phyloP scores from a whole-genome alignment of 768 basidiomycete genomes.

The Suillus cothurnatus region DNA sequence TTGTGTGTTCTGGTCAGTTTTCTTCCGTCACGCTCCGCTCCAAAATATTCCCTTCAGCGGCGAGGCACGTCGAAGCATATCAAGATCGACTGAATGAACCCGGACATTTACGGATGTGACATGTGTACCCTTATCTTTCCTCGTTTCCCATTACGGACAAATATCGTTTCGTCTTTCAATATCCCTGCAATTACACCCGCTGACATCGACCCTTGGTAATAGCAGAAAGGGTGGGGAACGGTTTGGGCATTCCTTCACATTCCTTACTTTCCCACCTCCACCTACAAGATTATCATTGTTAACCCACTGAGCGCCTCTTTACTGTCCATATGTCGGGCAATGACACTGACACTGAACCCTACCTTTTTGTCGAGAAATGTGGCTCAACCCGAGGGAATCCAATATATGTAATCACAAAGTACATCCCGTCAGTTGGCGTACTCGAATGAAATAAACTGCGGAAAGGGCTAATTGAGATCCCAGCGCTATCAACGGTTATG shows the following conservation, averaged over 20 bases:
- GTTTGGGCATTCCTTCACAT: conserved; percentile 21
- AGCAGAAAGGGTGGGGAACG: conserved; percentile 24
- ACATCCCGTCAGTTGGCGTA: conserved; percentile 39
- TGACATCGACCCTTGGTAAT: conserved; percentile 33
- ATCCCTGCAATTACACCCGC: conserved; percentile 10
- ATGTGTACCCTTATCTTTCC: conserved; percentile 35
- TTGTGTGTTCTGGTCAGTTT: conserved; percentile 4
- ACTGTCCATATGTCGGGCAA: conserved; percentile 23
- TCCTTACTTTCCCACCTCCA: conserved; percentile 28
- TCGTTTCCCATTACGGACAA: conserved; percentile 30
- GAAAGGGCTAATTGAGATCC: conserved; percentile 19
- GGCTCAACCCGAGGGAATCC: conserved; percentile 43
- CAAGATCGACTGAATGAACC: conserved; percentile 16
- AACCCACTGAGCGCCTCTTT: conserved; percentile 16
- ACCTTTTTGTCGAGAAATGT: conserved; percentile 44
- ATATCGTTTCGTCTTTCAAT: conserved; percentile 20
- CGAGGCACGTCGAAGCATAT: conserved; percentile 28
- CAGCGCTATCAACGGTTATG: conserved; percentile 36
- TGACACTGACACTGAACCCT: conserved; percentile 31
- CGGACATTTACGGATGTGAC: conserved; percentile 21
- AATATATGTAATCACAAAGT: conserved; percentile 45
- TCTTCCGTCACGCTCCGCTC: conserved; percentile 17
- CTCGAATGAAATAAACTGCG: conserved; percentile 9
- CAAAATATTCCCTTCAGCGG: conserved; percentile 22
- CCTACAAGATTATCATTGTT: conserved; percentile 16